Base-by-base conservation (phyloP, 2,329 filamentous ascomycete species). In the Aureobasidium subglaciale region DNA sequence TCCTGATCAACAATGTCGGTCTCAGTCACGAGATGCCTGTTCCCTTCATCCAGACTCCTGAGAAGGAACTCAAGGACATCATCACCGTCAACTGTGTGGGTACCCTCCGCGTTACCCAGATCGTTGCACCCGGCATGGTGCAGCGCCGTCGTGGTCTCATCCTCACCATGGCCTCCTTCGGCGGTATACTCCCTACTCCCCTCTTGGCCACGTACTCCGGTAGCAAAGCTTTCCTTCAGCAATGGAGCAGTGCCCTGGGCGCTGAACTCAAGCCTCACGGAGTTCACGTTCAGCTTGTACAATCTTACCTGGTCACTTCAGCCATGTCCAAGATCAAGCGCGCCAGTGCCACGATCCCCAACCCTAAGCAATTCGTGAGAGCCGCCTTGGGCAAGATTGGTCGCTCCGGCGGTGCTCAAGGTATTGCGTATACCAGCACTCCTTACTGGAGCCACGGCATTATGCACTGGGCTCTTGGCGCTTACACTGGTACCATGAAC, bases 271-370 rank as follows among this genome's bases (percentile, higher is more conserved):
- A 86, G 60, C 82, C 85, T 1, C 79, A 88, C 64, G 88, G 89
- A 56, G 84, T 99, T 37, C 86, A 90, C 61, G 90, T 96, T n/a
- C 85, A 97, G 71, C 82, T 97, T 46, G 86, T 95, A 25, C 82
- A 97, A 63, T 90, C 87, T 64, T 95, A 99, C 71, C 83, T 99
- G 45, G 88, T 99, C 65, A 95, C 90, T 4, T 92, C 89, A 1
- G 90, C 92, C 66, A 99, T 99, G 93, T 92, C 87, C 73, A 99
- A 99, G 80, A 84, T 99, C 64, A 86, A 89, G 65, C 86, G 85
- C 56, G 77, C 90, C 0, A 92, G 82, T 60, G 72, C 85, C 42
- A 75, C 90, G 56, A 87, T 97, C 42, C 93, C 93, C 9, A 90
- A 80, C 58, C 87, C 92, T 13, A 86, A 85, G 69, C 76, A 79